Percentiles rank a stretch among this genome's conserved stretches.
phyloP scores from a whole-genome alignment of 805 yeast genomes.

The Candida stauntonica region DNA sequence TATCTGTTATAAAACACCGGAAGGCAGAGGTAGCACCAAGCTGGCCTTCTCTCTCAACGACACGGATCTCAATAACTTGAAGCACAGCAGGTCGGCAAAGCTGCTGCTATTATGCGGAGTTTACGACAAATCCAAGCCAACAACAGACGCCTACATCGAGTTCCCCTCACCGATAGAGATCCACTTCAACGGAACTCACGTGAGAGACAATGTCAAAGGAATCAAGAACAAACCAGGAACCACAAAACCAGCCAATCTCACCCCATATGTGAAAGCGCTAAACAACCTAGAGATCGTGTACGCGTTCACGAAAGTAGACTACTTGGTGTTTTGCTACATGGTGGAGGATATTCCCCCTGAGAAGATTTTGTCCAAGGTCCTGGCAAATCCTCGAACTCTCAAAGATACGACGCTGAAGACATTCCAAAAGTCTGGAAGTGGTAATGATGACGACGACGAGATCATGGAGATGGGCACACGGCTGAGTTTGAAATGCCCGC shows the following conservation, averaged over 20 bases:
- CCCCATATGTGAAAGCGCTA: conserved; percentile 37
- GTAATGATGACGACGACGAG: conserved; percentile 62
- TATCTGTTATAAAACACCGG: conserved; percentile 35
- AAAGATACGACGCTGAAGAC: conserved; percentile 45
- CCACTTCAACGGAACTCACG: conserved; percentile 46
- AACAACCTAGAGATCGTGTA: conserved; percentile 52
- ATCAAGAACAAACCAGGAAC: conserved; percentile 74
- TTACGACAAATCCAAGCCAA: conserved; percentile 24
- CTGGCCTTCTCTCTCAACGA: conserved; percentile 39
- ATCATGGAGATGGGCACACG: conserved; percentile 61
- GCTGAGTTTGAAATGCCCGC: conserved; percentile 72
- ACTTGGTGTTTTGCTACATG: conserved; percentile 51
- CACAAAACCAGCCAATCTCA: conserved; percentile 76
- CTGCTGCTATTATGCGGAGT: conserved; percentile 55
- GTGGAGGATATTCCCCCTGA: conserved; percentile 46
- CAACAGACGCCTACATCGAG: conserved; percentile 38
- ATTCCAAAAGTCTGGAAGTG: conserved; percentile 29
- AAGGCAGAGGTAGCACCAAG: conserved; percentile 42
- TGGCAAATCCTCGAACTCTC: conserved; percentile 47
- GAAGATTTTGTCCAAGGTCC: conserved; percentile 37
- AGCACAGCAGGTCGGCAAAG: conserved; percentile 28
- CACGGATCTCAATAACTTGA: conserved; percentile 38
- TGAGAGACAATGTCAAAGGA: conserved; percentile 63
- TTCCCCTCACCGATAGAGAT: conserved; percentile 75
- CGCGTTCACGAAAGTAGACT: conserved; percentile 51